These are phyloP conservation scores for Aspergillus pseudoterreus DNA, from an alignment of 2,329 filamentous ascomycete species.

Conservation along the genomic window DNA sequence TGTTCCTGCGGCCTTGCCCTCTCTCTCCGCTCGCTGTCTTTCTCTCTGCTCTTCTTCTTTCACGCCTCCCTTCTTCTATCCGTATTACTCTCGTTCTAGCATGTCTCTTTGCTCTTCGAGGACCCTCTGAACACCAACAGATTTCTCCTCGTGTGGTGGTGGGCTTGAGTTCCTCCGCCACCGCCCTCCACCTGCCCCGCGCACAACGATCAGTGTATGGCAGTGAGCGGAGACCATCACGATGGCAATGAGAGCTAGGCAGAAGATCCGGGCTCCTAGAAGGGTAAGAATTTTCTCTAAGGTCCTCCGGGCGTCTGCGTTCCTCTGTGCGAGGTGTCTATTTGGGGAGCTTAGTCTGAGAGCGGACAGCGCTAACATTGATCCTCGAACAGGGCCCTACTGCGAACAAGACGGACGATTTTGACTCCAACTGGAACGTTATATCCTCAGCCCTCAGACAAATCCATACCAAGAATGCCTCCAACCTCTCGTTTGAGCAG, in stretches of 20 bases:
- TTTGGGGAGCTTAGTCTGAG: background rate
- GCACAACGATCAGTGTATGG: conserved; percentile 9
- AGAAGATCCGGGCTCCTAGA: conserved; percentile 65
- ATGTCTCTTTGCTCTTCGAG: no score
- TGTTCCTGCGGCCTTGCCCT: conserved; percentile 19
- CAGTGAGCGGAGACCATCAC: conserved; percentile 8
- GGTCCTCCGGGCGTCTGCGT: no score
- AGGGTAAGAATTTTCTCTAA: conserved; percentile 51
- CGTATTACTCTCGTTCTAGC: background rate
- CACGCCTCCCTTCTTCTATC: background rate
- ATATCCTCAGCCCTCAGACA: conserved; percentile 74
- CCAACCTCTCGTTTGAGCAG: conserved; percentile 86
- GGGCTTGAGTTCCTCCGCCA: background rate
- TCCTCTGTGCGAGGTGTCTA: background rate
- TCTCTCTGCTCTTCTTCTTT: background rate
- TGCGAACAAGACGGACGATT: conserved; percentile 63
- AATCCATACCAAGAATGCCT: conserved; percentile 90
- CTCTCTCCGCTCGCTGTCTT: conserved; percentile 14
- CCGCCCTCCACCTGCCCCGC: conserved; percentile 11
- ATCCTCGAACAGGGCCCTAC: conserved; percentile 47
- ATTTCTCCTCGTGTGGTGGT: no score
- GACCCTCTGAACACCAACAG: no score
- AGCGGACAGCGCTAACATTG: background rate
- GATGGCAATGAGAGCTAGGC: conserved; percentile 54
- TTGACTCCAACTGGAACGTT: conserved; percentile 78